Conservation (phyloP, 345 rosid genomes). For the Lepidium aucheri region DNA sequence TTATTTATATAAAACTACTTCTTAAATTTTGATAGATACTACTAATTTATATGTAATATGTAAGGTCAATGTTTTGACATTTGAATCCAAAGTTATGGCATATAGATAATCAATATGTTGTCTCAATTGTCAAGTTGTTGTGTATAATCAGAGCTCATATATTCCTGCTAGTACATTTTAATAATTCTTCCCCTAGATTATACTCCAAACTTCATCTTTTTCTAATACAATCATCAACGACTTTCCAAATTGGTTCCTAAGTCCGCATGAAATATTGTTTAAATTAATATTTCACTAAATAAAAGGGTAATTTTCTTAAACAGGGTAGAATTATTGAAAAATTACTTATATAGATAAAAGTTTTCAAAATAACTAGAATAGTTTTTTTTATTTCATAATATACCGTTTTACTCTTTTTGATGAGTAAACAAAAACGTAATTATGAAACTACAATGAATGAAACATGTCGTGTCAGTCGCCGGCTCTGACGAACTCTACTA, state of each 20-base stretch:
- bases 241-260: not conserved
- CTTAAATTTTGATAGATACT: not conserved
- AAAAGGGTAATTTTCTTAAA: no score
- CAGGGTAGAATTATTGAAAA: no score
- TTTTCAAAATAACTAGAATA: no score
- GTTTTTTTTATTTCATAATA: no score
- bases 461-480: no score
- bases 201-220: not conserved
- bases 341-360: no score
- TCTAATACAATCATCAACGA: conserved; percentile 2
- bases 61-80: conserved; percentile 11
- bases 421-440: no score
- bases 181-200: not conserved
- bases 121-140: conserved; percentile 6
- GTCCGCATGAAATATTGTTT: not conserved
- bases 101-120: not conserved
- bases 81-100: not conserved
- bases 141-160: not conserved
- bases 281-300: not conserved
- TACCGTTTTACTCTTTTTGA: no score
- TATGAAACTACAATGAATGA: no score
- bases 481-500: no score
- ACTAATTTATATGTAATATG: not conserved
- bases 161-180: not conserved
- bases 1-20: not conserved